Evolutionary conservation across 176 grass and related monocot genomes (phyloP).

Genomic region (Bothriochloa decipiens): DNA sequence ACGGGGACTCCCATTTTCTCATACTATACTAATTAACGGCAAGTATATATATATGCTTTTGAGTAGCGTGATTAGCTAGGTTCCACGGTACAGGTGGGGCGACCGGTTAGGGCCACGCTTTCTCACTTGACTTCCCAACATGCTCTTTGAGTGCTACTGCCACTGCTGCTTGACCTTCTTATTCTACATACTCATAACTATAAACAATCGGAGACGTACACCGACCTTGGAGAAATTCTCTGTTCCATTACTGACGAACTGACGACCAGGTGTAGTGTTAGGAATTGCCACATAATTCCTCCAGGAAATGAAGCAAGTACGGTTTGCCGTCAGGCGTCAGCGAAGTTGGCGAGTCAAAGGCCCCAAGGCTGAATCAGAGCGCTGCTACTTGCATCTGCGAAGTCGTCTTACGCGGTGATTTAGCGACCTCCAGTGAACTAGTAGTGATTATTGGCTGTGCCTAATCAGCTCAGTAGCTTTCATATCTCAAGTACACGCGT

Average conservation of each 20-base stretch:
- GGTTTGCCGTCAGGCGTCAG: neutral
- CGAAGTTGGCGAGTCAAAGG: neutral
- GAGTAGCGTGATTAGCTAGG: neutral
- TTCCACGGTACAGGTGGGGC: neutral
- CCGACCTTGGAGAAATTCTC: neutral
- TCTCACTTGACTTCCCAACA: constrained; percentile 21
- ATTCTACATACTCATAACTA: neutral
- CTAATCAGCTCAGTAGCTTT: neutral
- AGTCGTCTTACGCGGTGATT: neutral
- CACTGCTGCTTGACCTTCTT: neutral
- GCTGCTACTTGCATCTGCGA: neutral
- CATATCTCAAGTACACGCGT: neutral
- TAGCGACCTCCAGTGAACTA: neutral
- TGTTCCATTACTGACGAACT: neutral
- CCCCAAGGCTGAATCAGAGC: neutral
- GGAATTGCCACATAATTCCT: neutral
- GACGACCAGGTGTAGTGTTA: neutral
- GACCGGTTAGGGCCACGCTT: neutral
- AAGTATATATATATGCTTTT: neutral
- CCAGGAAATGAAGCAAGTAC: neutral
- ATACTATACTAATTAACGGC: neutral
- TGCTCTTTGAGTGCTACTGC: neutral
- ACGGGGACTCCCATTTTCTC: neutral
- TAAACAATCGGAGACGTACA: constrained; percentile 22
- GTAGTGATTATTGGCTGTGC: constrained; percentile 20